These are phyloP conservation scores for Selenicereus undatus DNA, from an alignment of 148 eudicot species.

Conservation along the genomic window DNA sequence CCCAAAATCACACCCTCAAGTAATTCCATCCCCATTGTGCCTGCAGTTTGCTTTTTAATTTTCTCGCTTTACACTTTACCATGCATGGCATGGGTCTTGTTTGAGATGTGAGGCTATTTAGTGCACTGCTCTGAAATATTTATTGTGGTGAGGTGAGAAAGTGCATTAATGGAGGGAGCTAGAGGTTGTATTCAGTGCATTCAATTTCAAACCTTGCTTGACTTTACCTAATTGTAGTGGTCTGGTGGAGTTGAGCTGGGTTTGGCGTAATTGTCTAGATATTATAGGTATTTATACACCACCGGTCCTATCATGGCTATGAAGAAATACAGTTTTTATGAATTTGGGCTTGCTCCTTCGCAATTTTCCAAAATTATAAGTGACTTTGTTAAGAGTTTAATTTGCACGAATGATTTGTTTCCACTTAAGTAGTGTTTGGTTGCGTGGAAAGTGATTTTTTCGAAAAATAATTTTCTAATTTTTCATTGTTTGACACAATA, in stretches of 20 bases:
- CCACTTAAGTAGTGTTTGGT: no score
- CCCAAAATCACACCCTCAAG: conserved; percentile 15
- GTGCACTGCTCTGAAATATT: conserved; percentile 4
- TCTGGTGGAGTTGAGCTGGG: background rate
- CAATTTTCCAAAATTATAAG: no score
- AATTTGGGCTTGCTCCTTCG: no score
- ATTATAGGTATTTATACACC: no score
- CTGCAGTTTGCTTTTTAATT: background rate
- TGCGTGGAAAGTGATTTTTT: no score
- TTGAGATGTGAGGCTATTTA: background rate
- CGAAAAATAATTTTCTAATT: no score
- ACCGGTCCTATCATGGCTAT: no score
- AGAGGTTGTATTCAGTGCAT: conserved; percentile 23
- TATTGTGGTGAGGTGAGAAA: conserved; percentile 12
- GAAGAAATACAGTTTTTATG: no score
- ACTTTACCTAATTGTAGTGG: background rate
- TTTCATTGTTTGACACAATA: no score
- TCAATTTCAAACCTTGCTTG: conserved; percentile 19
- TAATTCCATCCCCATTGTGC: conserved; percentile 22
- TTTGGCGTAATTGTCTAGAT: background rate
- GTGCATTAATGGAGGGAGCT: conserved; percentile 21
- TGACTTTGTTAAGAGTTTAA: no score
- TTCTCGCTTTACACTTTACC: background rate
- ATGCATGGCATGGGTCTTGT: background rate
- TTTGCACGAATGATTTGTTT: no score